phyloP scores from a whole-genome alignment of 1,284 basidiomycete genomes.

The Tilletia caries region DNA sequence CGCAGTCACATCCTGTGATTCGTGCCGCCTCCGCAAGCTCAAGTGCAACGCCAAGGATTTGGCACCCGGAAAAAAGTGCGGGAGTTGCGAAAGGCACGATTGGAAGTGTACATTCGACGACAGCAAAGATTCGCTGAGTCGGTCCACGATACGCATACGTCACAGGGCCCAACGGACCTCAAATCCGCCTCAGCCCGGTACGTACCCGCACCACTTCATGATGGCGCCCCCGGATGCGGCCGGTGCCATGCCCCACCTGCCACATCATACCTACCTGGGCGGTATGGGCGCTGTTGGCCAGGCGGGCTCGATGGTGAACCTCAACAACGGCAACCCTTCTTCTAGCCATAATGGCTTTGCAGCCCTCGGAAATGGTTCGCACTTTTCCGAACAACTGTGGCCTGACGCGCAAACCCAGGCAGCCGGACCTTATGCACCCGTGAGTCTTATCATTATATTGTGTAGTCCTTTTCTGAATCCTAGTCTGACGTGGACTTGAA shows the following conservation, averaged over 20 bases:
- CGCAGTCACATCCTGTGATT: constrained; percentile 19
- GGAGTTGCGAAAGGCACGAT: constrained; percentile 10
- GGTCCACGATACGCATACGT: background rate
- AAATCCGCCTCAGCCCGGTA: background rate
- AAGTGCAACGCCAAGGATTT: constrained; percentile 20
- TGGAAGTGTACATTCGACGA: constrained; percentile 18
- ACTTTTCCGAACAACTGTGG: background rate
- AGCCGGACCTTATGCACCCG: background rate
- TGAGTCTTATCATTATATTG: background rate
- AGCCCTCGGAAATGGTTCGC: background rate
- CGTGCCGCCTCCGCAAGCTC: constrained; percentile 20
- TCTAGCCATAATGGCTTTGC: background rate
- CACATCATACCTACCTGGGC: too few relatives aligned
- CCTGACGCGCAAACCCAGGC: background rate
- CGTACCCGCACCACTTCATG: background rate
- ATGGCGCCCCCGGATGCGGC: too few relatives aligned
- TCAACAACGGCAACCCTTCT: too few relatives aligned
- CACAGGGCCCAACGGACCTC: background rate
- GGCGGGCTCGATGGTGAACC: too few relatives aligned
- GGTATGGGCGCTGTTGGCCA: too few relatives aligned
- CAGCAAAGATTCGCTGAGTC: constrained; percentile 15
- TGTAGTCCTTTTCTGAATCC: background rate
- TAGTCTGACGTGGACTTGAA: background rate
- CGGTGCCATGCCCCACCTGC: too few relatives aligned
- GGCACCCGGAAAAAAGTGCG: constrained; percentile 4